Evolutionary conservation across 768 basidiomycete genomes (phyloP).

Genomic region (Kockovaella imperatae): DNA sequence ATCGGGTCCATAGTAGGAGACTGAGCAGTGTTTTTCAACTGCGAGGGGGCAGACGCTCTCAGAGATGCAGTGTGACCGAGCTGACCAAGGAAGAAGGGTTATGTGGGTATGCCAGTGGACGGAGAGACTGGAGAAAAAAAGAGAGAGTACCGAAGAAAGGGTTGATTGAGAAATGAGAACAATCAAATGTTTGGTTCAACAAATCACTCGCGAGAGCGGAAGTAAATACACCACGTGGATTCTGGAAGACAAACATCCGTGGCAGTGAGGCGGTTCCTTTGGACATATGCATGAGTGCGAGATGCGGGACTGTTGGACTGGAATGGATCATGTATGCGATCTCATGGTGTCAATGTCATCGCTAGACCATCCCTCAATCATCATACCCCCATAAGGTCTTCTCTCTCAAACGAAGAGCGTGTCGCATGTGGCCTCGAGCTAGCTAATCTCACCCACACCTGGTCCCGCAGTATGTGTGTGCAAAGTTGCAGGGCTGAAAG

Average conservation of each 20-base stretch:
- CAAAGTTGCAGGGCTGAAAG: too few relatives aligned
- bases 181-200: constrained; percentile 2
- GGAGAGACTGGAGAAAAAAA: constrained; percentile 1
- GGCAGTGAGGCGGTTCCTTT: too few relatives aligned
- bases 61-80: not conserved
- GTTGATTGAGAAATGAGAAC: constrained; percentile 3
- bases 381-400: too few relatives aligned
- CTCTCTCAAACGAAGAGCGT: too few relatives aligned
- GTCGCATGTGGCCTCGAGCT: too few relatives aligned
- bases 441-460: too few relatives aligned
- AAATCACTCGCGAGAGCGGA: not conserved
- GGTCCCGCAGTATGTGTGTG: too few relatives aligned
- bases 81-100: not conserved
- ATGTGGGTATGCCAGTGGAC: not conserved
- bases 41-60: not conserved
- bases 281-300: too few relatives aligned
- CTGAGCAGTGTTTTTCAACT: not conserved
- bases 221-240: constrained; percentile 3
- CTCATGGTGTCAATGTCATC: too few relatives aligned
- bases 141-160: not conserved
- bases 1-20: constrained; percentile 25
- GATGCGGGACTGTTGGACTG: too few relatives aligned
- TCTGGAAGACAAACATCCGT: constrained; percentile 3
- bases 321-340: too few relatives aligned
- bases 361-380: too few relatives aligned